A percentile compares a stretch with the other conserved stretches of the same genome.
These are phyloP conservation scores for Pseudomonodictys pantanalensis DNA, from an alignment of 495 filamentous ascomycete species.

Conservation along the genomic window DNA sequence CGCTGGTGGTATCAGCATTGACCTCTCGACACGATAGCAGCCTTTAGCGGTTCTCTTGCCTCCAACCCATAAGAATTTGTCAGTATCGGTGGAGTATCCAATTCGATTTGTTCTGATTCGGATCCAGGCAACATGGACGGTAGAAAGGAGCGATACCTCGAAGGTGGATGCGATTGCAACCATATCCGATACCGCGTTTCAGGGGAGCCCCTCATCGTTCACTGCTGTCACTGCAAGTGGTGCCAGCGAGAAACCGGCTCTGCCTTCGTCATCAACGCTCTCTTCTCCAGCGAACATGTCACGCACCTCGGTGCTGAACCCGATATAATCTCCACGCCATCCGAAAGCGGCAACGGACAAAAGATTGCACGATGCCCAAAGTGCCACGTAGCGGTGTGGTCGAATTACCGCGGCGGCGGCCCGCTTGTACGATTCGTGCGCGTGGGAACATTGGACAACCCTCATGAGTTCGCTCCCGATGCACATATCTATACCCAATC, in stretches of 20 bases:
- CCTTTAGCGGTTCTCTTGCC: too few relatives aligned
- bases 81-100: too few relatives aligned
- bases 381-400: not conserved
- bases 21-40: too few relatives aligned
- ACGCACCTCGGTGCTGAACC: not conserved
- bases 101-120: too few relatives aligned
- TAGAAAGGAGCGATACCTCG: too few relatives aligned
- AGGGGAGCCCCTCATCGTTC: not conserved
- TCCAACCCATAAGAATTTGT: too few relatives aligned
- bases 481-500: not conserved
- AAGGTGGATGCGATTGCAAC: not conserved
- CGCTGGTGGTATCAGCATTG: too few relatives aligned
- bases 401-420: not conserved
- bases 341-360: not conserved
- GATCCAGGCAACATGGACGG: too few relatives aligned
- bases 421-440: not conserved
- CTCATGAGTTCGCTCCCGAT: not conserved
- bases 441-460: not conserved
- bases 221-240: not conserved
- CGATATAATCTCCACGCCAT: not conserved
- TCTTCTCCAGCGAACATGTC: not conserved
- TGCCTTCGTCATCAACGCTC: not conserved
- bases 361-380: slow-evolving; percentile 5
- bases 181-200: not conserved
- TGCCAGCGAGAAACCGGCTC: not conserved